Conservation (phyloP, 805 yeast species). For the Phaffomyces thermotolerans region DNA sequence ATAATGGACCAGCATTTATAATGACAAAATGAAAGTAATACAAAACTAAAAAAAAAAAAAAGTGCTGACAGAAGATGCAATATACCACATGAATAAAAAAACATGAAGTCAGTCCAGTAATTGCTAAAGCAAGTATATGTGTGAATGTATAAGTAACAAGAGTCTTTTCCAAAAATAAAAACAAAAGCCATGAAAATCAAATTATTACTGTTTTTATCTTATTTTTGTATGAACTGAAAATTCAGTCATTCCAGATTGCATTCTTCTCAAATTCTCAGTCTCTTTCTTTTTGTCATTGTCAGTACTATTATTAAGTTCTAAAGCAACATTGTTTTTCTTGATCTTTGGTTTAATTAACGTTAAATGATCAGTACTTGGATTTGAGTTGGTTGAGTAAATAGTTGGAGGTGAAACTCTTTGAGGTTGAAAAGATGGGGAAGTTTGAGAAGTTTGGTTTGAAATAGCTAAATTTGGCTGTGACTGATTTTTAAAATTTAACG, state of each 20-base stretch:
- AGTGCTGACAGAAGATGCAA: too few species aligned
- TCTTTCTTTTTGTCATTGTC: not conserved
- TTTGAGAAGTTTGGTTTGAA: constrained; percentile 2
- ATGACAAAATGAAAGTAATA: too few species aligned
- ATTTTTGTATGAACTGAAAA: constrained; percentile 7
- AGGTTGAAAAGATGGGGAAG: constrained; percentile 13
- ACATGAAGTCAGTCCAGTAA: too few species aligned
- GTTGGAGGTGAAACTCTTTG: constrained; percentile 13
- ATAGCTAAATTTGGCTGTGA: constrained; percentile 1
- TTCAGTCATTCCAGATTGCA: constrained; percentile 16
- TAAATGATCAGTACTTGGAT: constrained; percentile 2
- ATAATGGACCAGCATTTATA: too few species aligned
- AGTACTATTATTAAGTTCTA: not conserved
- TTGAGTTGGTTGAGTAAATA: constrained; percentile 4
- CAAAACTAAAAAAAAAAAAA: too few species aligned
- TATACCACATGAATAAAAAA: too few species aligned
- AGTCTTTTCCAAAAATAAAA: too few species aligned
- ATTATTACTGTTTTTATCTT: not conserved
- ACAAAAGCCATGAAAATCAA: too few species aligned
- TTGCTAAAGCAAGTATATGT: too few species aligned
- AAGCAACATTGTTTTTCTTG: not conserved
- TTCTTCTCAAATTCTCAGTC: constrained; percentile 4
- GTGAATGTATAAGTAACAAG: too few species aligned
- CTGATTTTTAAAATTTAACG: not conserved
- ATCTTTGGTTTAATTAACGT: not conserved